Evolutionary conservation across 345 rosid species (phyloP), one percentile per base, ranked within the genome.

Genomic region (Populus ilicifolia): DNA sequence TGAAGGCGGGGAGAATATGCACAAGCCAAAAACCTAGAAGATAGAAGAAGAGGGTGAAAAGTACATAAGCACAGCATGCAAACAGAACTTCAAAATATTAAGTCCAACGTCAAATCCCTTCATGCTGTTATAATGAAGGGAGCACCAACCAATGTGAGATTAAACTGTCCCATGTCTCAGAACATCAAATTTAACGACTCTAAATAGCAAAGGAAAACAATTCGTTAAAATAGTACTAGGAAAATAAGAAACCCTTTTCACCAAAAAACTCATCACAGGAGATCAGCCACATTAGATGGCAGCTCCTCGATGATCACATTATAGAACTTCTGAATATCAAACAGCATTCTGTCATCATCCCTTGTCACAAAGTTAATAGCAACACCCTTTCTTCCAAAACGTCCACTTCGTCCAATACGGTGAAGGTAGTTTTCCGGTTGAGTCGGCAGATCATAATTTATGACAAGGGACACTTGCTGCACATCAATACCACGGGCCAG

Each of bases 381-480:
- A 56, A 86, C 89, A 78, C 89, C 89, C 65, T 86, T 86, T 59
- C 89, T 84, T 38, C 89, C 89, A 70, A 86, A 86, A 56, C 89
- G 84, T 21, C 89, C 89, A 64, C 89, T 79, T 56, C 89, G 78
- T 43, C 89, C 89, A 14, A 86, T 86, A 66, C 89, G 89, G 69
- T 86, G 89, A 54, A 86, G 89, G 79, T 86, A 86, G 78, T 86
- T 86, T 73, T 86, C 89, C 0, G 89, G 89, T 76, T 86, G 89
- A 71, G 87, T 86, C 6, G 89, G 89, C 80, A 86, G 80, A 76
- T 86, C 89, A 35, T 84, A 86, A 85, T 86, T 86, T 50, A 86
- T 86, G 35, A 86, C 89, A 6, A 86, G 85, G 2, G 89, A 86
- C n/a, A 86, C 89, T 43, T 86, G 89, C 81, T 86, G 89, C 69